These are phyloP conservation scores for Chlorella sp. DNA, from an alignment of 139 green algal genomes.

Conservation along the genomic window DNA sequence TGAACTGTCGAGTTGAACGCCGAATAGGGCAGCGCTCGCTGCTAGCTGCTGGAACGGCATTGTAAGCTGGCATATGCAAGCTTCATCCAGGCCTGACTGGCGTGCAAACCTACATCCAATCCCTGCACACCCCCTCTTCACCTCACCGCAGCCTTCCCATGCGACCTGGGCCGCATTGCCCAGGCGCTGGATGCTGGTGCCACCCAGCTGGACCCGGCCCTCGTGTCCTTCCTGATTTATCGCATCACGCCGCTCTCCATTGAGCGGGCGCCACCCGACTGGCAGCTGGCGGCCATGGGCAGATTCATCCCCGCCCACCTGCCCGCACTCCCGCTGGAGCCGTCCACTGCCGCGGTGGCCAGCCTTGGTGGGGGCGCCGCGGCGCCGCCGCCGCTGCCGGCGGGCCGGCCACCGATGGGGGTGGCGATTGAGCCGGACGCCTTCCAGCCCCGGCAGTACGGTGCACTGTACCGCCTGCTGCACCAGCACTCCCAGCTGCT, in stretches of 20 bases:
- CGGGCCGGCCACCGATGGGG: background rate
- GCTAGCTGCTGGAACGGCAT: too few relatives aligned
- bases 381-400: constrained; percentile 4
- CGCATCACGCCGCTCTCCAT: background rate
- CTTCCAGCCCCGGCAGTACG: constrained; percentile 39
- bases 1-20: too few relatives aligned
- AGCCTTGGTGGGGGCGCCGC: background rate
- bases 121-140: too few relatives aligned
- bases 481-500: constrained; percentile 48
- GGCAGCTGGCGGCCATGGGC: constrained; percentile 17
- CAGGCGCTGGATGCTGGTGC: background rate
- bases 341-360: background rate
- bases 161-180: constrained; percentile 5
- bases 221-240: too few relatives aligned
- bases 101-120: too few relatives aligned
- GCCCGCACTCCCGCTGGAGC: background rate
- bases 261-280: constrained; percentile 10
- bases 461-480: constrained; percentile 36
- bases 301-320: background rate
- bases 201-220: too few relatives aligned
- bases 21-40: background rate
- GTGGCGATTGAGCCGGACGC: background rate
- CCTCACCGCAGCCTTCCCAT: constrained; percentile 23
- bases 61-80: too few relatives aligned
- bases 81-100: too few relatives aligned